Conservation (phyloP, 495 filamentous ascomycete species). For the Hypoxylon lienhwacheense region DNA sequence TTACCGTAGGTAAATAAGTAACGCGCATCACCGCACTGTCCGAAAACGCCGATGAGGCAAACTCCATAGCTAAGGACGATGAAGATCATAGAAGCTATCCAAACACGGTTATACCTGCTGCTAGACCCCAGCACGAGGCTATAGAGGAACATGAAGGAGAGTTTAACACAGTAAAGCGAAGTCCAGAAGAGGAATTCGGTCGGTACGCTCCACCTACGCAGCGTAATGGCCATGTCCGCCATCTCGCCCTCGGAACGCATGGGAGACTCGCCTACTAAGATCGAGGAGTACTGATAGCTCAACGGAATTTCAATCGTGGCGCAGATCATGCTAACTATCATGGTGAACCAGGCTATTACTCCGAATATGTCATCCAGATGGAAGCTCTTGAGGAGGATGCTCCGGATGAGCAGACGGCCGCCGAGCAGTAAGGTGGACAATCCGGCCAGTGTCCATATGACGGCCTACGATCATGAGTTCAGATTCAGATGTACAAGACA, state of each 20-base stretch:
- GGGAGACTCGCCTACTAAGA: conserved; percentile 21
- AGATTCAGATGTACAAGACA: neutral
- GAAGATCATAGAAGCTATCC: neutral
- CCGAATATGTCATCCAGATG: conserved; percentile 17
- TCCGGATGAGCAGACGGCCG: conserved; percentile 13
- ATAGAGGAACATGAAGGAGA: conserved; percentile 24
- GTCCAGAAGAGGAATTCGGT: conserved; percentile 13
- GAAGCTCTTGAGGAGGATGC: conserved; percentile 13
- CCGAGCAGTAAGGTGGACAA: conserved; percentile 2
- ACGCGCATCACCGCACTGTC: conserved; percentile 10
- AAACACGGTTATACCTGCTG: neutral
- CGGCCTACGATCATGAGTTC: conserved; percentile 2
- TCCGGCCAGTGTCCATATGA: conserved; percentile 5
- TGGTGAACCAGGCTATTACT: conserved; percentile 6
- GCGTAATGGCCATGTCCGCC: conserved; percentile 7
- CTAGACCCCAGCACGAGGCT: neutral
- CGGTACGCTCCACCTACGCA: conserved; percentile 13
- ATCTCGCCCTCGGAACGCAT: conserved; percentile 5
- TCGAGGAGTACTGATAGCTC: conserved; percentile 13
- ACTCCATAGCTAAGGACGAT: conserved; percentile 15
- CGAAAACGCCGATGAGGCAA: conserved; percentile 20
- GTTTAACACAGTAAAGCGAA: conserved; percentile 13
- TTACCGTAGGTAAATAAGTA: conserved; percentile 11
- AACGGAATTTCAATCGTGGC: conserved; percentile 6
- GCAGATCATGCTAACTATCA: conserved; percentile 4